Base-by-base conservation (phyloP, 192 early-diverging fungal species). In the Dissophora globulifera region DNA sequence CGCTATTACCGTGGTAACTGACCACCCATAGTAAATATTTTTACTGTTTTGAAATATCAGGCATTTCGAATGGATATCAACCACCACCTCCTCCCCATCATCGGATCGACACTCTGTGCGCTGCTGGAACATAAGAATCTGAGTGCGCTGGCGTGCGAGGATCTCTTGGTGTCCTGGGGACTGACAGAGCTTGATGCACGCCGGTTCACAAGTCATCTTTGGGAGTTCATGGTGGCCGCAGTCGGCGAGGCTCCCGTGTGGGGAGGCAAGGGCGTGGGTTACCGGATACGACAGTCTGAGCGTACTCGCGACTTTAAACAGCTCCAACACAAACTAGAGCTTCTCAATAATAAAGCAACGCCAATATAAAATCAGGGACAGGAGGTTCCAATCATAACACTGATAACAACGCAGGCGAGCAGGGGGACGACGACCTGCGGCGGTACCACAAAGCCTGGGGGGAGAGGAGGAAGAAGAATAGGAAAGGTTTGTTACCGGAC, bases 41-140 rank as follows among this genome's bases (percentile, higher is more conserved):
- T 33, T 30, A 26, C 32, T 55, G 13, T 31, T 66, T n/a, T n/a
- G n/a, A n/a, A n/a, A n/a, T n/a, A n/a, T n/a, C n/a, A 76, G 72
- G 72, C 72, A 10, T 76, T 76, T 23, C 51, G 56, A 19, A 76
- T 67, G 62, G 64, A 67, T 11, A 50, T 62, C n/a, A 30, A 49
- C 3, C 23, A 62, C 16, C 25, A n/a, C 10, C 57, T 62, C 31
- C 25, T 76, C 20, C 72, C 58, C 0, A 16, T 67, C 2, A n/a
- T 67, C 4, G 63, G 54, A 23, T 47, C 45, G 25, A 76, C 72
- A 17, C 63, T 76, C 0, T 61, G 63, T 12, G 20, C 55, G 12
- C 25, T 48, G 25, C 15, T 76, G 38, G 56, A 76, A 45, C 38
- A 67, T 17, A 64, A 52, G 30, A 20, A 62, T 11, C 31, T 76